These are phyloP conservation scores for Exidia glandulosa DNA, from an alignment of 768 basidiomycete genomes.

Conservation along the genomic window DNA sequence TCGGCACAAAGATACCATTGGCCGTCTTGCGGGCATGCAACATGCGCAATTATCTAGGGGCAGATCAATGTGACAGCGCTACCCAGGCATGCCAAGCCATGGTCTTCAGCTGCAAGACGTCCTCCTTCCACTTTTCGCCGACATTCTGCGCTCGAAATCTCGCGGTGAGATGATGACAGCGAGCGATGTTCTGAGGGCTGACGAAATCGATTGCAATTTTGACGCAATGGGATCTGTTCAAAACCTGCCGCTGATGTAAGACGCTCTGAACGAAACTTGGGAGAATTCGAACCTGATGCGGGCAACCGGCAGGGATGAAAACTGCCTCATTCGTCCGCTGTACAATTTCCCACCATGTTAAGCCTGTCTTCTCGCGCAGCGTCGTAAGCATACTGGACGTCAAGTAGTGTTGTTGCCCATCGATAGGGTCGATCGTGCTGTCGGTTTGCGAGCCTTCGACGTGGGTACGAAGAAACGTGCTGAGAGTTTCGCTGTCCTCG, in stretches of 20 bases:
- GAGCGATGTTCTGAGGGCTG: slow-evolving; percentile 80
- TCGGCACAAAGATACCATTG: too few relatives aligned
- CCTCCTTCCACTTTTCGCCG: slow-evolving; percentile 84
- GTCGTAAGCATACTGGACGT: slow-evolving; percentile 55
- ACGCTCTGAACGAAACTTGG: background rate
- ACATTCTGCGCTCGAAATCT: slow-evolving; percentile 90
- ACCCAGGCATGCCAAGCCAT: slow-evolving; percentile 95
- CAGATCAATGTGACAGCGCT: too few relatives aligned
- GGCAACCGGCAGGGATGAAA: slow-evolving; percentile 90
- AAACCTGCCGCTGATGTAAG: too few relatives aligned
- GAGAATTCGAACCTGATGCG: slow-evolving; percentile 56
- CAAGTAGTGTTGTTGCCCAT: slow-evolving; percentile 80
- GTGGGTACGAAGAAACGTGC: slow-evolving; percentile 58
- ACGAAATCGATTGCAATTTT: slow-evolving; percentile 95
- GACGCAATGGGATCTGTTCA: slow-evolving; percentile 87
- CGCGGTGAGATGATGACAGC: slow-evolving; percentile 74
- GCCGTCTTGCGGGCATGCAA: too few relatives aligned
- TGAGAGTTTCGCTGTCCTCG: slow-evolving; percentile 67
- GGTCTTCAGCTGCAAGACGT: slow-evolving; percentile 79
- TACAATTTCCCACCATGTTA: slow-evolving; percentile 74
- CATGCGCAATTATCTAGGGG: too few relatives aligned
- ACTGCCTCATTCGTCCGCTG: slow-evolving; percentile 89
- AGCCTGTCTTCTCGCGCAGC: slow-evolving; percentile 54
- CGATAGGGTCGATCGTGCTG: slow-evolving; percentile 66
- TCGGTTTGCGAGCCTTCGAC: slow-evolving; percentile 40